Evolutionary conservation across 441 rosid species (phyloP).

Genomic region (Pelargonium cotyledonis): DNA sequence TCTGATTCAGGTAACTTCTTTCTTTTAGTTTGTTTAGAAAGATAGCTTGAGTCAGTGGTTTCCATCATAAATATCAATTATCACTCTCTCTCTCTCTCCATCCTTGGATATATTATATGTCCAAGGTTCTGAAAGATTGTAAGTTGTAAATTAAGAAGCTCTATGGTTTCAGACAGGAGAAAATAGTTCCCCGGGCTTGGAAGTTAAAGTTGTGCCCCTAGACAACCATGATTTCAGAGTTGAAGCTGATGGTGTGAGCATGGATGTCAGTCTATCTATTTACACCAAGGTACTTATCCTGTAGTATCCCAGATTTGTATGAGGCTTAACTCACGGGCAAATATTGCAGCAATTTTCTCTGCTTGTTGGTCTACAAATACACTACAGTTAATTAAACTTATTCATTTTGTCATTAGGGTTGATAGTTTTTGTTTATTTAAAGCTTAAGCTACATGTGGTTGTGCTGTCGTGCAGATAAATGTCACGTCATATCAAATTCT

Average conservation of each 20-base stretch:
- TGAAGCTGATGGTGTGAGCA: conserved; percentile 54
- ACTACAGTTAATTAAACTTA: background rate
- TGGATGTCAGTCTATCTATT: conserved; percentile 48
- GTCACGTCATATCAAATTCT: no score
- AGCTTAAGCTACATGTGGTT: no score
- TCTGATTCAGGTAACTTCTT: conserved; percentile 53
- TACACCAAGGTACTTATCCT: conserved; percentile 51
- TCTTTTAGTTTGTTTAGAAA: conserved; percentile 19
- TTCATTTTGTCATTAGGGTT: no score
- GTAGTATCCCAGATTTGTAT: conserved; percentile 1
- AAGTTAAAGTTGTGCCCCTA: conserved; percentile 46
- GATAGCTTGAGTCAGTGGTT: conserved; percentile 16
- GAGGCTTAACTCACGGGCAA: conserved; percentile 1
- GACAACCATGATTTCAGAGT: conserved; percentile 50
- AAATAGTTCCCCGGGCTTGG: conserved; percentile 30
- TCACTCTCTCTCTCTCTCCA: no score
- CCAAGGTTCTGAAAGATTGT: conserved; percentile 1
- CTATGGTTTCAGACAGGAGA: conserved; percentile 44
- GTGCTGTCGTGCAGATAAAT: no score
- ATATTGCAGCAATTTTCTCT: background rate
- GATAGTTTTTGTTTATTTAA: no score
- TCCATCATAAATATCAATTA: background rate
- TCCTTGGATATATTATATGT: background rate
- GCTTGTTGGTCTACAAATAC: background rate
- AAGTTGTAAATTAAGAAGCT: conserved; percentile 10